A percentile compares a stretch with the other conserved stretches of the same genome.
phyloP scores from a whole-genome alignment of 2,329 filamentous ascomycete species.

The Penicillium sp. region DNA sequence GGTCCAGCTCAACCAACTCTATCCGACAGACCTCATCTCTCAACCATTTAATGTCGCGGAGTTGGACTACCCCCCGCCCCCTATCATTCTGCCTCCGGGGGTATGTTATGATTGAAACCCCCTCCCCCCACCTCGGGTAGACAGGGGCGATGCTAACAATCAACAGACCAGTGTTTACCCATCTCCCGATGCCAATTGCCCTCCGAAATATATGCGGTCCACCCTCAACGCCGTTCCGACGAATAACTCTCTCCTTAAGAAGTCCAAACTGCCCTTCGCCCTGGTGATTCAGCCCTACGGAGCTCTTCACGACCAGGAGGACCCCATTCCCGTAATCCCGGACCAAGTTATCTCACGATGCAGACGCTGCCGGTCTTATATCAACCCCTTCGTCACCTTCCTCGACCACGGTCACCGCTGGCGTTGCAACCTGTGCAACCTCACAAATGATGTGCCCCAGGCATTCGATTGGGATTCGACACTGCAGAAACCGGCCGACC shows the following conservation, averaged over 20 bases:
- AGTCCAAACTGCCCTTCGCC: slow-evolving; percentile 91
- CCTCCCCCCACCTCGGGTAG: background rate
- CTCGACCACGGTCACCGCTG: slow-evolving; percentile 94
- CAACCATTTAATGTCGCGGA: slow-evolving; percentile 93
- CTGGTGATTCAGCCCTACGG: slow-evolving; percentile 95
- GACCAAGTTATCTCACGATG: slow-evolving; percentile 97
- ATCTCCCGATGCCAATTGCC: slow-evolving; percentile 85
- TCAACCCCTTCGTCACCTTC: slow-evolving; percentile 96
- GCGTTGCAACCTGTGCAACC: slow-evolving; percentile 99
- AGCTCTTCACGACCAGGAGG: slow-evolving; percentile 86
- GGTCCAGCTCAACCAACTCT: slow-evolving; percentile 72
- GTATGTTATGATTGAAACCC: slow-evolving; percentile 53
- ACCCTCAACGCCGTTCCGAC: slow-evolving; percentile 92
- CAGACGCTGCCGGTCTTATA: slow-evolving; percentile 91
- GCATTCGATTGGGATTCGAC: slow-evolving; percentile 97
- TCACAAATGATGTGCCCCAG: slow-evolving; percentile 98
- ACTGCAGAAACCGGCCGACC: slow-evolving; percentile 82
- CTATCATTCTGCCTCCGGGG: slow-evolving; percentile 85
- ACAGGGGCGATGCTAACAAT: slow-evolving; percentile 38
- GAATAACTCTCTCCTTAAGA: slow-evolving; percentile 88
- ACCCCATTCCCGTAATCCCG: slow-evolving; percentile 83
- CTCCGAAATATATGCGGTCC: slow-evolving; percentile 89
- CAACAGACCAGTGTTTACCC: slow-evolving; percentile 78
- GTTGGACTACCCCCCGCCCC: slow-evolving; percentile 83
- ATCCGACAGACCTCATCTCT: slow-evolving; percentile 83